Base-by-base conservation (phyloP, 345 rosid genomes). In the Aegle marmelos region DNA sequence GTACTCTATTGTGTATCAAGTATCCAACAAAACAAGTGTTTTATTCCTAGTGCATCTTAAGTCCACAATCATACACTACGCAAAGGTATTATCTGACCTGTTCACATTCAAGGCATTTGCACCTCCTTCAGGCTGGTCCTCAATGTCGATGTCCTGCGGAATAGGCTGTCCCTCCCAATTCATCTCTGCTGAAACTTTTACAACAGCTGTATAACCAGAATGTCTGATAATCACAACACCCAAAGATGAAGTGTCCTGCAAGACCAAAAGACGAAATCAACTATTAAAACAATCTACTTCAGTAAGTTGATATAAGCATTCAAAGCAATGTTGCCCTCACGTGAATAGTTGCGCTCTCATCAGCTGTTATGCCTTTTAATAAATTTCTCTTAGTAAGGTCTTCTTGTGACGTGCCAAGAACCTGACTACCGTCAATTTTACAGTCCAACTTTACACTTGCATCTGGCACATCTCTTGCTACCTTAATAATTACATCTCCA, bases 121-220 rank as follows among this genome's bases (percentile, higher is more conserved):
- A 39, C 99, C 99, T 79, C 98, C 98, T 82, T 94, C 98, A 22
- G 91, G 91, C 85, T 91, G 98, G 81, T 94, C 99, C 83, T 89
- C 91, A 21, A 94, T 88, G 76, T 92, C 91, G 36, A 91, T 83
- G 71, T 94, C 95, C 78, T 84, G 92, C 60, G 88, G 84, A 76
- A 84, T 80, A 62, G 53, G 68, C 54, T 76, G 80, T 61, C 85
- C 92, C 71, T 84, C 87, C 92, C 89, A 88, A 60, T 86, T 85
- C 77, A 77, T 85, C 70, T 91, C 88, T 19, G 84, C 81, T 61
- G 84, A 79, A 84, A 91, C 97, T 86, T 91, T 92, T 68, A 92
- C 95, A 80, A 89, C 83, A 57, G 98, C 97, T 62, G 86, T 89
- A 77, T 82, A 90, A 70, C 99, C 97, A 88, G 97, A 94, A 78